Conservation (phyloP, 2,329 filamentous ascomycete genomes). For the Arthrobotrys iridis region DNA sequence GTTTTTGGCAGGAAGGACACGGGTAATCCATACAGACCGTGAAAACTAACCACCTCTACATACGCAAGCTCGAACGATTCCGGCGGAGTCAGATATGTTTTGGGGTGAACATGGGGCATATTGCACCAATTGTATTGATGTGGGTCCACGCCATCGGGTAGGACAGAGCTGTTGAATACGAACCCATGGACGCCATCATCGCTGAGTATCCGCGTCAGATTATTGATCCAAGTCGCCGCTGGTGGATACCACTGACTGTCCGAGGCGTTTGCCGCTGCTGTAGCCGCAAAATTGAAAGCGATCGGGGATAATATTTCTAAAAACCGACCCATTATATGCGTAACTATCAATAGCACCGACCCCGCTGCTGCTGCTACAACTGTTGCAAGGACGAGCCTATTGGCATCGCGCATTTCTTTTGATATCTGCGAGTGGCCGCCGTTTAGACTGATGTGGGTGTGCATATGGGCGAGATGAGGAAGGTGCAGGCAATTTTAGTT, state of each 20-base stretch:
- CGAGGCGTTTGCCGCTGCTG: not conserved
- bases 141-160: slow-evolving; percentile 67
- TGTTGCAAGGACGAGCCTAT: not conserved
- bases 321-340: not conserved
- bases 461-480: too few species aligned
- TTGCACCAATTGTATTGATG: slow-evolving; percentile 83
- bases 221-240: slow-evolving; percentile 68
- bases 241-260: slow-evolving; percentile 69
- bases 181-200: slow-evolving; percentile 76
- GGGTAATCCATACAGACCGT: slow-evolving; percentile 24
- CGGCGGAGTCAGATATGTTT: slow-evolving; percentile 70
- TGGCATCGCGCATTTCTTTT: slow-evolving; percentile 17
- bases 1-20: not conserved
- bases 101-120: slow-evolving; percentile 80
- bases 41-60: slow-evolving; percentile 70
- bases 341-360: not conserved
- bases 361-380: not conserved
- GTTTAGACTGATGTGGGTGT: too few species aligned
- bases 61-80: slow-evolving; percentile 74
- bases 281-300: not conserved
- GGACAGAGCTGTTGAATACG: slow-evolving; percentile 74
- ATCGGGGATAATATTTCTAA: slow-evolving; percentile 9
- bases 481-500: too few species aligned
- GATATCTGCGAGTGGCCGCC: not conserved
- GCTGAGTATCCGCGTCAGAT: slow-evolving; percentile 69